phyloP scores from a whole-genome alignment of 2,329 filamentous ascomycete species.

The Colletotrichum magnum region DNA sequence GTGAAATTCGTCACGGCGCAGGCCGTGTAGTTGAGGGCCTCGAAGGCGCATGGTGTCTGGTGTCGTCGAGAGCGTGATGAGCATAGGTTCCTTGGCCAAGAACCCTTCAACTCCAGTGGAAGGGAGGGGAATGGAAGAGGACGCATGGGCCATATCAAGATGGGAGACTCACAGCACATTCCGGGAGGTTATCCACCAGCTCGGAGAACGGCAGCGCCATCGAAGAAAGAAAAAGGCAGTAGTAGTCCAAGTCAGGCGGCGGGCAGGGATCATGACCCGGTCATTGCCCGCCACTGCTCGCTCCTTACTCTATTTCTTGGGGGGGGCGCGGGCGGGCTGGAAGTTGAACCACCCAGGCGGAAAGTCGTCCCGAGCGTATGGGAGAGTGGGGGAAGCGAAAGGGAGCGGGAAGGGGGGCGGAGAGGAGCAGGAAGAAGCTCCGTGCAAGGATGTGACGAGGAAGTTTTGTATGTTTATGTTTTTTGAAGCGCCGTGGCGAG shows the following conservation, averaged over 20 bases:
- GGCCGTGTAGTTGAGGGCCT: slow-evolving; percentile 22
- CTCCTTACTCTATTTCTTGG: neutral
- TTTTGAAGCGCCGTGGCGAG: neutral
- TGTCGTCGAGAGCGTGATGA: neutral
- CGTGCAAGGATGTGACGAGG: no score
- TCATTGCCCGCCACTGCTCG: neutral
- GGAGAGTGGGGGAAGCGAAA: neutral
- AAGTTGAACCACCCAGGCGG: neutral
- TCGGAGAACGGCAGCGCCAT: slow-evolving; percentile 23
- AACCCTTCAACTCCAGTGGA: no score
- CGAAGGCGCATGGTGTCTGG: slow-evolving; percentile 20
- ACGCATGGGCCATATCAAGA: neutral
- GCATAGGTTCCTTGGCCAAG: neutral
- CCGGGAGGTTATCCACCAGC: slow-evolving; percentile 13
- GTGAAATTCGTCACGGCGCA: slow-evolving; percentile 25
- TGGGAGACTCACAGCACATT: slow-evolving; percentile 26
- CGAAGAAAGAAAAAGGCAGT: neutral
- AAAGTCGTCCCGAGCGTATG: neutral
- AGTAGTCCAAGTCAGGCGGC: neutral
- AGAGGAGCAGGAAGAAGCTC: no score
- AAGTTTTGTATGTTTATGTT: neutral
- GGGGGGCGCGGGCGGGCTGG: neutral
- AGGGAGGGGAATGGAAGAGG: neutral
- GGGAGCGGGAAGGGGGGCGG: neutral
- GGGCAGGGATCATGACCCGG: neutral